phyloP scores from a whole-genome alignment of 2,329 filamentous ascomycete species.

The Cladosporium oxysporum region DNA sequence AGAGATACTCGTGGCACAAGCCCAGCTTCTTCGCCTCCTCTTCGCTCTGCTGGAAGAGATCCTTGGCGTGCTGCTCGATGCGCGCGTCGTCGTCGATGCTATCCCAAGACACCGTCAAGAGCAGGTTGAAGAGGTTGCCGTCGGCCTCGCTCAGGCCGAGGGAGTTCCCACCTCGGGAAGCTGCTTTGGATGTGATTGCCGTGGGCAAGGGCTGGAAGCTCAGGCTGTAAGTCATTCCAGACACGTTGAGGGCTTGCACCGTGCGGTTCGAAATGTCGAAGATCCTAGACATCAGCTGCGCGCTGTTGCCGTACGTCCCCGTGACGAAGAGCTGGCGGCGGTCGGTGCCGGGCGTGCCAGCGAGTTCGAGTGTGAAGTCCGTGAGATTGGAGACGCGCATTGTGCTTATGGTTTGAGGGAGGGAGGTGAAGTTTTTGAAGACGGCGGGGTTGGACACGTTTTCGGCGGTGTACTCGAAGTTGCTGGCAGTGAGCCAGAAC shows the following conservation, averaged over 20 bases:
- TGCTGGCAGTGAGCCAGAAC: slow-evolving; percentile 23
- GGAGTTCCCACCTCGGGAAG: slow-evolving; percentile 14
- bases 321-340: slow-evolving; percentile 26
- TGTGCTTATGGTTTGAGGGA: slow-evolving; percentile 25
- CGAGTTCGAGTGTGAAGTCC: slow-evolving; percentile 26
- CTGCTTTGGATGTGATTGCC: slow-evolving; percentile 21
- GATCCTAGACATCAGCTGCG: slow-evolving; percentile 24
- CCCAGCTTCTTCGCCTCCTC: slow-evolving; percentile 7
- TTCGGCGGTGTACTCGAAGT: slow-evolving; percentile 30
- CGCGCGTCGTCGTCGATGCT: slow-evolving; percentile 20
- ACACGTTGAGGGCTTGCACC: slow-evolving; percentile 20
- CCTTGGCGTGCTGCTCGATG: slow-evolving; percentile 19
- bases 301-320: slow-evolving; percentile 26
- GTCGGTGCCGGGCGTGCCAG: slow-evolving; percentile 15
- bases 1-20: slow-evolving; percentile 30
- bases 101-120: slow-evolving; percentile 24
- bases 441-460: slow-evolving; percentile 20
- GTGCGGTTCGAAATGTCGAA: slow-evolving; percentile 25
- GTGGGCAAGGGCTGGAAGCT: slow-evolving; percentile 27
- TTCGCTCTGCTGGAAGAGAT: slow-evolving; percentile 19
- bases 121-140: slow-evolving; percentile 25
- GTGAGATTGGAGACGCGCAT: slow-evolving; percentile 28
- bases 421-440: slow-evolving; percentile 26
- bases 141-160: slow-evolving; percentile 16
- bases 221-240: slow-evolving; percentile 23